Conservation (phyloP, 208 protist species). For the Acanthamoeba triangularis region DNA sequence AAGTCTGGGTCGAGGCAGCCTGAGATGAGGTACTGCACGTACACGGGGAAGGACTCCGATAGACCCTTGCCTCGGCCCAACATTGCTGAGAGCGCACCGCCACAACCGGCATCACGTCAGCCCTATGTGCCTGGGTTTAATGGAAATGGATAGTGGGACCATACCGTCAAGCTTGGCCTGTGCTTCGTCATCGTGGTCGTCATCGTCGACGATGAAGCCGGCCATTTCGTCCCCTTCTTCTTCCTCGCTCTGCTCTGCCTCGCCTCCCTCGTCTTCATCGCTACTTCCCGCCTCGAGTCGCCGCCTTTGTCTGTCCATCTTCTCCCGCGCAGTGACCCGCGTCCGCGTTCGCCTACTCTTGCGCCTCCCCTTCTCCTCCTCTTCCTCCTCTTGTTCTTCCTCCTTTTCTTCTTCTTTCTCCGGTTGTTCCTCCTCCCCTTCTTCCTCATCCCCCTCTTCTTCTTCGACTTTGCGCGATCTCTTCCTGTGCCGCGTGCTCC, state of each 20-base stretch:
- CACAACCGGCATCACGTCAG: not conserved
- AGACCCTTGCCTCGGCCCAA: slow-evolving; percentile 1
- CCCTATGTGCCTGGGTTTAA: too few relatives aligned
- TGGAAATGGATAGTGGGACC: not conserved
- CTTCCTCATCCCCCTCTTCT: not conserved
- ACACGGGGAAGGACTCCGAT: not conserved
- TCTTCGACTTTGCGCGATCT: not conserved
- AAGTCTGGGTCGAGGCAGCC: slow-evolving; percentile 49
- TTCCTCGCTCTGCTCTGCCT: not conserved
- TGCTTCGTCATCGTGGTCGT: not conserved
- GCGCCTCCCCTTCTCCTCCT: not conserved
- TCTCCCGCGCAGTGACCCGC: not conserved
- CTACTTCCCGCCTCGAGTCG: not conserved
- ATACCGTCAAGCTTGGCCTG: slow-evolving; percentile 14
- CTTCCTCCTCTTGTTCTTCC: not conserved
- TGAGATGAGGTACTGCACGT: slow-evolving; percentile 54
- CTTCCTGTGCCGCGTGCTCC: not conserved
- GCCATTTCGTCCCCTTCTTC: slow-evolving; percentile 45
- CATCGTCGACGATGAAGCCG: slow-evolving; percentile 36
- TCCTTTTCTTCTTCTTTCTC: not conserved
- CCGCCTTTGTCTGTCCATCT: not conserved
- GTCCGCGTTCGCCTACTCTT: not conserved
- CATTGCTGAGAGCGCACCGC: not conserved
- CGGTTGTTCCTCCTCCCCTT: not conserved
- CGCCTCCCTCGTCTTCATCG: not conserved